These are phyloP conservation scores for Sarocladium brachiariae DNA, from an alignment of 2,329 filamentous ascomycete genomes.

Conservation along the genomic window DNA sequence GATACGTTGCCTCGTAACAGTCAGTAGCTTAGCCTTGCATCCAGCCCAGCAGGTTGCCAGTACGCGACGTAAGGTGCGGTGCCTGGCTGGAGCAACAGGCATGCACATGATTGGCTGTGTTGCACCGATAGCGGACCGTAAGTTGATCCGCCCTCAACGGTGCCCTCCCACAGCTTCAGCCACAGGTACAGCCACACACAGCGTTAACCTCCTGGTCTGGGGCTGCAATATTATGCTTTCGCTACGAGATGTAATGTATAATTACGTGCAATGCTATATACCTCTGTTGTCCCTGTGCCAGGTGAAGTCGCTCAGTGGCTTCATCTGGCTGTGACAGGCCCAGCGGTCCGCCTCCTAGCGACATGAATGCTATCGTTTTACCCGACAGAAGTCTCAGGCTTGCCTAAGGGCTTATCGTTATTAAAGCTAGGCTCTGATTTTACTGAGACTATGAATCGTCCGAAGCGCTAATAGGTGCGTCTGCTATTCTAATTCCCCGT, in stretches of 20 bases:
- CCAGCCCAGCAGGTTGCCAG: constrained; percentile 27
- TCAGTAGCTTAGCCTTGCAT: constrained; percentile 8
- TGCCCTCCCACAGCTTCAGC: too few species aligned
- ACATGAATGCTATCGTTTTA: background rate
- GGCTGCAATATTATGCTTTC: too few species aligned
- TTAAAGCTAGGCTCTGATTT: background rate
- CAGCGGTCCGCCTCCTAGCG: background rate
- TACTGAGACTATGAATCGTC: background rate
- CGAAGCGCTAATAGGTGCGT: background rate
- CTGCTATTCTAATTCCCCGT: background rate
- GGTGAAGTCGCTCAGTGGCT: background rate
- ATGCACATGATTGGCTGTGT: constrained; percentile 13
- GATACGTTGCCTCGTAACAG: background rate
- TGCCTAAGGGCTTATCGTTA: background rate
- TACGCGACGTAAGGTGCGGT: constrained; percentile 24
- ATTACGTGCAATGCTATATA: too few species aligned
- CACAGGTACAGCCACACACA: background rate
- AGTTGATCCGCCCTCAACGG: too few species aligned
- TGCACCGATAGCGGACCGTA: constrained; percentile 18
- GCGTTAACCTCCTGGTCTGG: constrained; percentile 14
- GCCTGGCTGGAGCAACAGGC: constrained; percentile 7
- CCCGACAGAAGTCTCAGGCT: background rate
- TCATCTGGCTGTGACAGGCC: background rate
- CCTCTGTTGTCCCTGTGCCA: too few species aligned
- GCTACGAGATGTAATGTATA: too few species aligned